These are phyloP conservation scores for Gossypium davidsonii DNA, from an alignment of 441 rosid genomes.

Conservation along the genomic window DNA sequence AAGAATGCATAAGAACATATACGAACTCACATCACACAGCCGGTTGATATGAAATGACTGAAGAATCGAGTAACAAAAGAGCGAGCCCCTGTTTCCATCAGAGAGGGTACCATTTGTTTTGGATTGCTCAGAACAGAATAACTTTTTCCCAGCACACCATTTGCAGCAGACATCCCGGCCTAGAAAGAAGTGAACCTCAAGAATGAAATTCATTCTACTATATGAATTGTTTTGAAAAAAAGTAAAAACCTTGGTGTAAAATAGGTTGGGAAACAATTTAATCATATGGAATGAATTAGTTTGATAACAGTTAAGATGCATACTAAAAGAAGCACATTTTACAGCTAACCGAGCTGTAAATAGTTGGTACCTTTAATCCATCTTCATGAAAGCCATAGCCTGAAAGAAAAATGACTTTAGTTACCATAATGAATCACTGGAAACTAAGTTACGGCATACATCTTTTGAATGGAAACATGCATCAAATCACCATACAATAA, in stretches of 20 bases:
- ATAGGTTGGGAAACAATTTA: neutral
- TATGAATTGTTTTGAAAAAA: neutral
- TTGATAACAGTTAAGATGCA: neutral
- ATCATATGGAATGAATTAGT: neutral
- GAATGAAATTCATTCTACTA: slow-evolving; percentile 9
- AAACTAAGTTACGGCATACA: neutral
- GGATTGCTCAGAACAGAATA: slow-evolving; percentile 38
- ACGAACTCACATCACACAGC: slow-evolving; percentile 59
- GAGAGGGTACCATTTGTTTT: slow-evolving; percentile 57
- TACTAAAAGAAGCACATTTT: neutral
- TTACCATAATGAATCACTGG: neutral
- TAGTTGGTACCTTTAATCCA: slow-evolving; percentile 57
- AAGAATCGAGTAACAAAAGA: slow-evolving; percentile 63
- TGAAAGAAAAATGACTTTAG: slow-evolving; percentile 23
- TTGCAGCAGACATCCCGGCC: slow-evolving; percentile 55
- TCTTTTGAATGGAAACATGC: neutral
- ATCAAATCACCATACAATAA: neutral
- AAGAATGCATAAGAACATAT: slow-evolving; percentile 2
- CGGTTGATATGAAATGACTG: slow-evolving; percentile 47
- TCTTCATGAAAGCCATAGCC: slow-evolving; percentile 98
- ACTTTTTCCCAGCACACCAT: slow-evolving; percentile 39
- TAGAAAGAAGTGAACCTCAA: slow-evolving; percentile 18
- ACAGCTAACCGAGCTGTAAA: neutral
- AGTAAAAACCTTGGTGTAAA: neutral
- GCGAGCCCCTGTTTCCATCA: slow-evolving; percentile 57